Base-by-base conservation (phyloP, 1,284 basidiomycete genomes). In the Ustilago hordei region DNA sequence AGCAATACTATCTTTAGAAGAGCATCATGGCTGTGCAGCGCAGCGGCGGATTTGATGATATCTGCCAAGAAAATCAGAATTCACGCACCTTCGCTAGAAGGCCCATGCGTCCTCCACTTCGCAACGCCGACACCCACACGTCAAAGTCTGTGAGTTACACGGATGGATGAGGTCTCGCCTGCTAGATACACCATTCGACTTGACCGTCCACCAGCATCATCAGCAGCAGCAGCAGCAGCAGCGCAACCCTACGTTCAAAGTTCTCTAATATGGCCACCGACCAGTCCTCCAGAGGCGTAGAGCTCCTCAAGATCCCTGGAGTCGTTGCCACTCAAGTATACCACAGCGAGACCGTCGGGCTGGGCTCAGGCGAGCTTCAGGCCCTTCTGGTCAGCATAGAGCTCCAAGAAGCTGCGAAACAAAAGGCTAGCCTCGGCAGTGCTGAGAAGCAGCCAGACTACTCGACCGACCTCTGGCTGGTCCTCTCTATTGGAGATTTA, bases 401-500 rank as follows among this genome's bases (percentile, higher is more conserved):
- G 53, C 61, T 78, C 13, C 35, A 66, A 11, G 59, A 72, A 23
- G 52, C 64, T 48, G 54, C 65, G 17, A 52, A 53, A 3, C 60
- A 50, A 28, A 28, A 28, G 32, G 28, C 55, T 11, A 28, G 50
- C 11, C 23, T 32, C n/a, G n/a, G 57, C 38, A 17, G 34, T 15
- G 35, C 28, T 31, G 39, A 47, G 12, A 61, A 68, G 58, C 45
- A 60, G 43, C 53, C 43, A 13, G 59, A 74, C 34, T 67, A 74
- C 56, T 63, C 67, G 15, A 78, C 75, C 50, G 75, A 78, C 38
- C 75, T 78, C 41, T 81, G 79, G 79, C 61, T 81, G 13, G 79
- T 78, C 0, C 71, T 81, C 9, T 70, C 73, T 32, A 69, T 81
- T 55, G 79, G 73, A 1, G 61, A 64, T 47, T 79, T 79, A 38